Evolutionary conservation across 805 yeast genomes (phyloP).

Genomic region (Isabelozyma heimii): DNA sequence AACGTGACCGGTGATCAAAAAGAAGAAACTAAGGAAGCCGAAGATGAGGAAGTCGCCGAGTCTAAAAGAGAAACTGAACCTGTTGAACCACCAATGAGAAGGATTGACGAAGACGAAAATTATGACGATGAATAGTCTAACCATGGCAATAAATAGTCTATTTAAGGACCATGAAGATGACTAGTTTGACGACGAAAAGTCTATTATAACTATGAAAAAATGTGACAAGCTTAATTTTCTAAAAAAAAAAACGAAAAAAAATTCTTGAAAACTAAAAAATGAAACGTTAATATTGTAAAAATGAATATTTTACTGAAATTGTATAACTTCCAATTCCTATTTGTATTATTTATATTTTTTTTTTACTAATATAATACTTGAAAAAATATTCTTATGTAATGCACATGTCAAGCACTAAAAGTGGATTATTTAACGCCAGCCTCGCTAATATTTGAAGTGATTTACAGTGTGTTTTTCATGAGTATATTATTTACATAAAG

Average conservation of each 20-base stretch:
- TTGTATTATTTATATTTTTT: neutral
- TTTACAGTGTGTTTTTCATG: too few species aligned
- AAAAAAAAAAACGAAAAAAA: neutral
- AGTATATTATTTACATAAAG: neutral
- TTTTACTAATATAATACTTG: neutral
- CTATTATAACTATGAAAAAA: neutral
- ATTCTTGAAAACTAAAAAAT: too few species aligned
- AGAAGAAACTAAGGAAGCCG: slow-evolving; percentile 6
- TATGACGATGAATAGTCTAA: slow-evolving; percentile 37
- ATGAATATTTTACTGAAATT: slow-evolving; percentile 1
- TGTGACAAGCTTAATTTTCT: neutral
- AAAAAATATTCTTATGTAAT: neutral
- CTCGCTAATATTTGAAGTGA: too few species aligned
- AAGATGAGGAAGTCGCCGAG: slow-evolving; percentile 27
- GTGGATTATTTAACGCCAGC: neutral
- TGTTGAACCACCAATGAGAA: slow-evolving; percentile 44
- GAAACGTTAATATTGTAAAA: neutral
- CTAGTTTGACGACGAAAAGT: neutral
- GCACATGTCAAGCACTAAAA: neutral
- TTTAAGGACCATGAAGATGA: too few species aligned
- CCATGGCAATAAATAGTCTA: neutral
- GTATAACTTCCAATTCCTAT: slow-evolving; percentile 3
- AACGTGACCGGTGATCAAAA: slow-evolving; percentile 15
- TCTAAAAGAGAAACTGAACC: slow-evolving; percentile 23
- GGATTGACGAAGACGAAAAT: slow-evolving; percentile 45